Evolutionary conservation across 805 yeast genomes (phyloP), one percentile per base, ranked within the genome.

Genomic region (Lachancea cidri): DNA sequence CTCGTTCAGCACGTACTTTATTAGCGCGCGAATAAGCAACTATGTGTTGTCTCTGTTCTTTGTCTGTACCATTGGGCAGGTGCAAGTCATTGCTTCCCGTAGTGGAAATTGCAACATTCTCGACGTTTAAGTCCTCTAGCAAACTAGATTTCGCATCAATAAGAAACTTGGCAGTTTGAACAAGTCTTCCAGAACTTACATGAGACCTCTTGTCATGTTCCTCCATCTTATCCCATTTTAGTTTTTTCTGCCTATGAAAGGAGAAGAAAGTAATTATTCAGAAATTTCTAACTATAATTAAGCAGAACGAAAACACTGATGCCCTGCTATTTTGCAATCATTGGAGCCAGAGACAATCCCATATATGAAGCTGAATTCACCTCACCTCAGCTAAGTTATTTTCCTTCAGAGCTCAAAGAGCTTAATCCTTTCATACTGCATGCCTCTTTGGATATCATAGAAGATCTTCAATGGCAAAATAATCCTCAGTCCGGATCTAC

Each of bases 401-500:
- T 88, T 50, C 73, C 89, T 1, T 68, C 76, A 6, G 85, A 81
- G 37, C 75, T 86, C 60, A 74, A 74, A 52, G 96, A 91, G 55
- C 65, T 91, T 29, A 80, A 83, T 50, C 97, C 96, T 17, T 91
- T 88, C 55, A 80, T 93, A 20, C 74, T 89, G 27, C 95, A 93
- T 57, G 77, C 96, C 1, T 79, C 98, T 2, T 64, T 93, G 29
- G 98, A 93, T 60, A 72, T 93, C n/a, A 79, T 93, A 0, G 96
- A 93, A 48, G 96, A 89, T 53, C 64, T 79, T 2, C 97, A 88
- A 57, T 88, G 95, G 91, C 74, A 77, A 36, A 70, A 76, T 7
- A 77, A 71, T 47, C 70, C 73, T 5, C 47, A 45, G n/a, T 33
- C 48, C 8, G 51, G 47, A 13, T 27, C 32, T 14, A 22, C 22